These are phyloP conservation scores for Teratosphaeria nubilosa DNA, from an alignment of 2,329 filamentous ascomycete species.

Conservation along the genomic window DNA sequence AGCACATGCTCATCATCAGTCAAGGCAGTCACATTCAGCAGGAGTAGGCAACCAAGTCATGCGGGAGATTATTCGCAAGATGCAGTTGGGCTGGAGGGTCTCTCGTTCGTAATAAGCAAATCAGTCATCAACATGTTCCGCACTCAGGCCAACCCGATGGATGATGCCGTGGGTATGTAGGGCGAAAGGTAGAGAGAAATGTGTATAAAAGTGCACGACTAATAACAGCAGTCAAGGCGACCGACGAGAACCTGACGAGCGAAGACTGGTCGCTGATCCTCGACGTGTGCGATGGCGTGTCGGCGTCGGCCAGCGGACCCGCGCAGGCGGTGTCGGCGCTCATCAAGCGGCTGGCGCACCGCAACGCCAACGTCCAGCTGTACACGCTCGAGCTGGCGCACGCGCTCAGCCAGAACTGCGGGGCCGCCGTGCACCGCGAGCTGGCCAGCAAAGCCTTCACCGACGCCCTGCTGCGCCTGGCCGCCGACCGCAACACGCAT, in stretches of 20 bases:
- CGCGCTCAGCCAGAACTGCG: conserved; percentile 85
- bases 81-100: neutral
- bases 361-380: conserved; percentile 91
- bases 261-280: conserved; percentile 64
- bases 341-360: conserved; percentile 84
- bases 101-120: neutral
- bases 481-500: conserved; percentile 88
- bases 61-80: neutral
- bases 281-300: conserved; percentile 31
- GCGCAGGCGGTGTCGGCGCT: conserved; percentile 63
- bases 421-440: conserved; percentile 75
- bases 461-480: conserved; percentile 80
- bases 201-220: neutral
- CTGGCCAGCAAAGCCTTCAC: conserved; percentile 87
- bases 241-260: conserved; percentile 93
- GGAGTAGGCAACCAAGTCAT: too few relatives aligned
- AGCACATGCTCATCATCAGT: neutral
- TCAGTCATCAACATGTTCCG: conserved; percentile 31
- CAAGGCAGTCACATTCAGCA: neutral
- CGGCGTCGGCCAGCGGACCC: conserved; percentile 24
- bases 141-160: conserved; percentile 46
- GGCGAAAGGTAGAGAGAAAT: too few relatives aligned
- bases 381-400: conserved; percentile 93
- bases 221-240: conserved; percentile 57
- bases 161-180: conserved; percentile 54